These are phyloP conservation scores for Xeromyces bisporus DNA, from an alignment of 495 filamentous ascomycete species.

Conservation along the genomic window DNA sequence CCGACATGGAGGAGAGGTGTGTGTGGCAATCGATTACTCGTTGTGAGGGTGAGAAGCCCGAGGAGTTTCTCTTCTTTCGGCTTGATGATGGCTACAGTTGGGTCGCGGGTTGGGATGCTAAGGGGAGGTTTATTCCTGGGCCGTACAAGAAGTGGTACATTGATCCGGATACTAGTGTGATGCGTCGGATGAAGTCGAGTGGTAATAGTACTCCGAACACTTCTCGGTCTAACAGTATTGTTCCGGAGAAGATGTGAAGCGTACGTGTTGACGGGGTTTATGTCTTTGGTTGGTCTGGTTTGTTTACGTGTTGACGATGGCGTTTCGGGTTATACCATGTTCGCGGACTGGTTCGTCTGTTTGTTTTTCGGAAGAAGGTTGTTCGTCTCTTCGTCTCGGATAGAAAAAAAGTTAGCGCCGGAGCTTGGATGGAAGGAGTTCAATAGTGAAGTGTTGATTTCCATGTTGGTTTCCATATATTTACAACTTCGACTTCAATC, in stretches of 20 bases:
- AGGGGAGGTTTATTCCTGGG: slow-evolving; percentile 27
- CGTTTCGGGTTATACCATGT: too few relatives aligned
- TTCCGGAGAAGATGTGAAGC: slow-evolving; percentile 13
- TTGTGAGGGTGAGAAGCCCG: slow-evolving; percentile 18
- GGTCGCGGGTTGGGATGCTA: slow-evolving; percentile 29
- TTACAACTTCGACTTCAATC: neutral
- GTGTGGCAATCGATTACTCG: slow-evolving; percentile 22
- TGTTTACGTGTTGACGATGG: neutral
- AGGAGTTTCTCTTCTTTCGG: slow-evolving; percentile 26
- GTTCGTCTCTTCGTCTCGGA: too few relatives aligned
- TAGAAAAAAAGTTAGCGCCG: neutral
- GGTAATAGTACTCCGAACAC: slow-evolving; percentile 21
- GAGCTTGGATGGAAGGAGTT: neutral
- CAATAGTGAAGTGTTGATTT: neutral
- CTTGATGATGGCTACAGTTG: slow-evolving; percentile 28
- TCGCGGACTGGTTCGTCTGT: too few relatives aligned
- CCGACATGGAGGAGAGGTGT: slow-evolving; percentile 26
- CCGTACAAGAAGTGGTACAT: slow-evolving; percentile 30
- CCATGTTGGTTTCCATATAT: neutral
- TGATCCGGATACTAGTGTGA: slow-evolving; percentile 21
- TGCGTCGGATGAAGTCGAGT: slow-evolving; percentile 24
- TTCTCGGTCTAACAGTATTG: slow-evolving; percentile 24
- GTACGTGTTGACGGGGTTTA: too few relatives aligned
- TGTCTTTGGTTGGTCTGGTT: neutral
- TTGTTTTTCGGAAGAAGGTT: too few relatives aligned